phyloP scores from a whole-genome alignment of 768 basidiomycete species.

The Boletus rubescentipes region DNA sequence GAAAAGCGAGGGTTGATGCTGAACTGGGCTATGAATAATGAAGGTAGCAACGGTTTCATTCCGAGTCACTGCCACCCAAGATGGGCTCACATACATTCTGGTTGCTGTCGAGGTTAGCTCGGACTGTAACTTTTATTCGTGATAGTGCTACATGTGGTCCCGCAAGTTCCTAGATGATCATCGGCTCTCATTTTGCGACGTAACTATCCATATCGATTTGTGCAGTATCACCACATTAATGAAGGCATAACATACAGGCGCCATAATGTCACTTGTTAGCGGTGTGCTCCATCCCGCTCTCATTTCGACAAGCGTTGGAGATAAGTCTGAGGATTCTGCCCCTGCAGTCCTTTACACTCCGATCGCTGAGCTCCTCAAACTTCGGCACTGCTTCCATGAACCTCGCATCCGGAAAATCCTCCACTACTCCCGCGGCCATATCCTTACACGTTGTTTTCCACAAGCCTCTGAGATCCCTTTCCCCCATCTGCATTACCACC shows the following conservation, averaged over 20 bases:
- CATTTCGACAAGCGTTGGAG: conserved; percentile 5
- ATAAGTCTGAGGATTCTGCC: conserved; percentile 22
- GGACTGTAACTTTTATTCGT: background rate
- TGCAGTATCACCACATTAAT: background rate
- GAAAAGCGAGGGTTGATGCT: conserved; percentile 58
- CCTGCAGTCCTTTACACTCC: conserved; percentile 18
- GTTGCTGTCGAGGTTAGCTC: background rate
- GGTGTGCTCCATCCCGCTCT: background rate
- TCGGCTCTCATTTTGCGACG: background rate
- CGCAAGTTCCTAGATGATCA: background rate
- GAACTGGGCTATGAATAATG: conserved; percentile 58
- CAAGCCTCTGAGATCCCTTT: conserved; percentile 1
- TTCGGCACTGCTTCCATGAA: conserved; percentile 22
- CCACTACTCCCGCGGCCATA: conserved; percentile 7
- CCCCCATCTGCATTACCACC: conserved; percentile 16
- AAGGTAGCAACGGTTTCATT: background rate
- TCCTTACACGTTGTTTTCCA: conserved; percentile 20
- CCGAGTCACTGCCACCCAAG: background rate
- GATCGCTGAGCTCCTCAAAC: conserved; percentile 12
- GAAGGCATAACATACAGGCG: background rate
- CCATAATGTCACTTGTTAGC: background rate
- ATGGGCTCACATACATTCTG: background rate
- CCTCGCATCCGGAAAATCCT: conserved; percentile 9
- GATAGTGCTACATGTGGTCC: background rate
- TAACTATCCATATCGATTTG: background rate